Evolutionary conservation across 306 rosid genomes (phyloP).

Genomic region (Urtica urens): DNA sequence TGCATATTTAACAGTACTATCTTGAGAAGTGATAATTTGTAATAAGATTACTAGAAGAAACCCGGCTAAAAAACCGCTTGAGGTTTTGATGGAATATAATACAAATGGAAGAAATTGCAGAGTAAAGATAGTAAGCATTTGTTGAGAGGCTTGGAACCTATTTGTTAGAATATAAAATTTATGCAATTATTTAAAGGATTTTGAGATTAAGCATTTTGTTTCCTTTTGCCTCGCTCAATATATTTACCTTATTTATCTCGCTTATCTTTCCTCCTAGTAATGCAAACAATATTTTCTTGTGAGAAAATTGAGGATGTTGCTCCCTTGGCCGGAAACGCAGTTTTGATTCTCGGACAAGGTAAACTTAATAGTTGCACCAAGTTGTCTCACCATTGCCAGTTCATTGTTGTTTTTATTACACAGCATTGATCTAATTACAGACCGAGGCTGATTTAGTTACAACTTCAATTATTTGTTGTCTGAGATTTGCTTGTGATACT

Average conservation of each 20-base stretch:
- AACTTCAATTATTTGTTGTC: no score
- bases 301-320: slow-evolving; percentile 76
- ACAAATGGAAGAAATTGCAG: no score
- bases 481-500: slow-evolving; percentile 14
- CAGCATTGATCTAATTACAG: no score
- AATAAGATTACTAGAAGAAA: no score
- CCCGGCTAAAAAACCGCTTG: no score
- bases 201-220: neutral
- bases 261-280: slow-evolving; percentile 33
- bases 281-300: slow-evolving; percentile 47
- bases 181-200: neutral
- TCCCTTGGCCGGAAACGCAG: slow-evolving; percentile 50
- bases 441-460: no score
- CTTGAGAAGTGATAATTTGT: no score
- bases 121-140: no score
- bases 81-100: no score
- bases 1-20: no score
- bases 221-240: neutral
- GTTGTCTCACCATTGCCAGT: no score
- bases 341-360: slow-evolving; percentile 94
- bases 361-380: slow-evolving; percentile 3
- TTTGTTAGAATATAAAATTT: neutral
- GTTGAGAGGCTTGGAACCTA: slow-evolving; percentile 16
- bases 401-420: no score
- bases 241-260: slow-evolving; percentile 4